Evolutionary conservation across 2,329 filamentous ascomycete genomes (phyloP).

Genomic region (Thermochaetoides dissita): DNA sequence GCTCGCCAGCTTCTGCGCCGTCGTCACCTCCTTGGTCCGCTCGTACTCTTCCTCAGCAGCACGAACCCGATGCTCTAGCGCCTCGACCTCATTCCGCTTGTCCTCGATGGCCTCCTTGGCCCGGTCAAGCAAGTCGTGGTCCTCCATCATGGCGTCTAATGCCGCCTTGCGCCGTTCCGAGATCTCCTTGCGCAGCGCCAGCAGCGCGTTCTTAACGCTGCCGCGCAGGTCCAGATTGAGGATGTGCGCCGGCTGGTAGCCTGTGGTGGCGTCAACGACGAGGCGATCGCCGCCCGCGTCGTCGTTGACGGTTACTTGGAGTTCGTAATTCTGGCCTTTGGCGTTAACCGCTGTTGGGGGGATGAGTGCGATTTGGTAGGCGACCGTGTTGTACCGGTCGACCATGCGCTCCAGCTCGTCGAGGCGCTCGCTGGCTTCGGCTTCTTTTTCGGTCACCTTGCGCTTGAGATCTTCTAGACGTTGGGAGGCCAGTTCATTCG

Average conservation of each 20-base stretch:
- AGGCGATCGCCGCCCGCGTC: constrained; percentile 54
- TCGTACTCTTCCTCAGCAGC: constrained; percentile 90
- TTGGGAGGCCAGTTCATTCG: constrained; percentile 60
- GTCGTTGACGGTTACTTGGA: constrained; percentile 68
- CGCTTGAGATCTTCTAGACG: constrained; percentile 76
- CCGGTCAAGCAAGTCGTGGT: constrained; percentile 82
- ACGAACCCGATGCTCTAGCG: constrained; percentile 73
- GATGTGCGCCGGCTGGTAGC: constrained; percentile 80
- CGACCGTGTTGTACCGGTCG: constrained; percentile 83
- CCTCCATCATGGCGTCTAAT: constrained; percentile 84
- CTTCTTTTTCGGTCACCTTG: constrained; percentile 70
- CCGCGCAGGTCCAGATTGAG: constrained; percentile 80
- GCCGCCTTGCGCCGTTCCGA: constrained; percentile 72
- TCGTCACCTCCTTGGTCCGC: constrained; percentile 75
- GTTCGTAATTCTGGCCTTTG: constrained; percentile 71
- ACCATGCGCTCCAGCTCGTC: constrained; percentile 87
- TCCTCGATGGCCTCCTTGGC: constrained; percentile 97
- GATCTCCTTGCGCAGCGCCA: constrained; percentile 72
- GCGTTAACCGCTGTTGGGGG: constrained; percentile 74
- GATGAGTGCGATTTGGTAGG: constrained; percentile 86
- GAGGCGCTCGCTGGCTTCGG: constrained; percentile 71
- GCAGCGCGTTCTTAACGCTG: constrained; percentile 63
- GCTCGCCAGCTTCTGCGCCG: constrained; percentile 71
- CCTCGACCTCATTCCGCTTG: constrained; percentile 83
- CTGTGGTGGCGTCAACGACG: constrained; percentile 65